These are phyloP conservation scores for Alternaria novae-zelandiae DNA, from an alignment of 2,329 filamentous ascomycete genomes.

Conservation along the genomic window DNA sequence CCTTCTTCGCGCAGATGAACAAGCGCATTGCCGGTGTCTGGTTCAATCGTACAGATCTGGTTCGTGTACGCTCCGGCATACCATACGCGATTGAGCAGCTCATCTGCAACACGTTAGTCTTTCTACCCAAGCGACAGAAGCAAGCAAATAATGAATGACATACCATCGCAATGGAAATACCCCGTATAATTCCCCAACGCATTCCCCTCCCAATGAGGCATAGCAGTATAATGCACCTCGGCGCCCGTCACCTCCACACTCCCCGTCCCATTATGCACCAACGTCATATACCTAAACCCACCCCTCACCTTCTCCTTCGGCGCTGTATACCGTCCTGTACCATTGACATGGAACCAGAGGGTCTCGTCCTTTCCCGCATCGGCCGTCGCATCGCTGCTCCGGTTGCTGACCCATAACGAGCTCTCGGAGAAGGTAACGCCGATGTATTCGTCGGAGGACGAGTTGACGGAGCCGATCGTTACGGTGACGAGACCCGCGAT, in stretches of 20 bases:
- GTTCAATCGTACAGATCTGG: conserved; percentile 50
- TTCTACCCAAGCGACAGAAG: background rate
- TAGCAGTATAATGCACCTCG: conserved; percentile 54
- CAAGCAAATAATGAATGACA: background rate
- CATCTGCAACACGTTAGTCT: conserved; percentile 39
- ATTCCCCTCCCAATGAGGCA: conserved; percentile 51
- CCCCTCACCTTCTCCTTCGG: conserved; percentile 52
- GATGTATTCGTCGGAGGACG: conserved; percentile 46
- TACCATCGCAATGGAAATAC: conserved; percentile 52
- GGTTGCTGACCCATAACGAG: conserved; percentile 57
- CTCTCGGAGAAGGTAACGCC: conserved; percentile 53
- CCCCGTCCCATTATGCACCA: conserved; percentile 54
- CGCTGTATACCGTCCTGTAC: conserved; percentile 51
- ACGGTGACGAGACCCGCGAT: conserved; percentile 52
- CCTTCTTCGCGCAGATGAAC: conserved; percentile 41
- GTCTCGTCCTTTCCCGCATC: conserved; percentile 56
- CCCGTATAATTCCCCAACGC: conserved; percentile 47
- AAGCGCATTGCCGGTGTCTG: conserved; percentile 44
- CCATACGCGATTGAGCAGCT: conserved; percentile 53
- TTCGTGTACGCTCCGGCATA: conserved; percentile 53
- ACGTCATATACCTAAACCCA: conserved; percentile 55
- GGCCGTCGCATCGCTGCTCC: conserved; percentile 55
- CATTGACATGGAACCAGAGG: conserved; percentile 55
- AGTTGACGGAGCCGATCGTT: conserved; percentile 41
- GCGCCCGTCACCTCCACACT: conserved; percentile 47